A percentile compares a stretch with the other conserved stretches of the same genome.
Conservation (phyloP, 2,329 filamentous ascomycete genomes). For the Pseudopithomyces chartarum region DNA sequence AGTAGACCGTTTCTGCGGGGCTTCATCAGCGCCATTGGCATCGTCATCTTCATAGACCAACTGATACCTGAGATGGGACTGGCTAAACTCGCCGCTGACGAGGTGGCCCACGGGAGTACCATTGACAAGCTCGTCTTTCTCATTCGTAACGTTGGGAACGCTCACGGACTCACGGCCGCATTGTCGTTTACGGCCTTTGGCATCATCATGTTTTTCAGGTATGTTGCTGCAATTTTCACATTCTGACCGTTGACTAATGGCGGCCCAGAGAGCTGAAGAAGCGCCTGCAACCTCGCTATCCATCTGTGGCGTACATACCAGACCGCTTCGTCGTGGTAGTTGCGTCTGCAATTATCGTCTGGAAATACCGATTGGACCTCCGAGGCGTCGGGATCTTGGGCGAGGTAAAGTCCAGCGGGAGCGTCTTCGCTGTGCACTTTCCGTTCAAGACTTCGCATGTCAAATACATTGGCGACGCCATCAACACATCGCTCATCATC, state of each 20-base stretch:
- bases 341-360: conserved; percentile 79
- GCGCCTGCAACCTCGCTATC: conserved; percentile 76
- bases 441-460: conserved; percentile 80
- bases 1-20: conserved; percentile 90
- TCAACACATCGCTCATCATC: conserved; percentile 92
- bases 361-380: conserved; percentile 75
- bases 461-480: conserved; percentile 79
- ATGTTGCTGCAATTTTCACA: conserved; percentile 35
- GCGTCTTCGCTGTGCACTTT: conserved; percentile 80
- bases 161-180: conserved; percentile 75
- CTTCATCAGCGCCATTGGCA: conserved; percentile 96
- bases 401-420: conserved; percentile 74
- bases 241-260: conserved; percentile 13
- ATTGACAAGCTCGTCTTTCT: conserved; percentile 86
- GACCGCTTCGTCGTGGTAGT: conserved; percentile 92
- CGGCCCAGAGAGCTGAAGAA: conserved; percentile 74
- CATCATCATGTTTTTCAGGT: conserved; percentile 91
- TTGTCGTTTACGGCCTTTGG: conserved; percentile 80
- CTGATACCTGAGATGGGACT: conserved; percentile 89
- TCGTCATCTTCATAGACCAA: conserved; percentile 95
- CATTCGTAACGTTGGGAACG: conserved; percentile 65
- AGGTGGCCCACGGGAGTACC: conserved; percentile 82
- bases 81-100: conserved; percentile 66
- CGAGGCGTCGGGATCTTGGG: conserved; percentile 84
- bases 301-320: conserved; percentile 82